phyloP scores from a whole-genome alignment of 306 rosid genomes.

The Cicer pinnatifidum region DNA sequence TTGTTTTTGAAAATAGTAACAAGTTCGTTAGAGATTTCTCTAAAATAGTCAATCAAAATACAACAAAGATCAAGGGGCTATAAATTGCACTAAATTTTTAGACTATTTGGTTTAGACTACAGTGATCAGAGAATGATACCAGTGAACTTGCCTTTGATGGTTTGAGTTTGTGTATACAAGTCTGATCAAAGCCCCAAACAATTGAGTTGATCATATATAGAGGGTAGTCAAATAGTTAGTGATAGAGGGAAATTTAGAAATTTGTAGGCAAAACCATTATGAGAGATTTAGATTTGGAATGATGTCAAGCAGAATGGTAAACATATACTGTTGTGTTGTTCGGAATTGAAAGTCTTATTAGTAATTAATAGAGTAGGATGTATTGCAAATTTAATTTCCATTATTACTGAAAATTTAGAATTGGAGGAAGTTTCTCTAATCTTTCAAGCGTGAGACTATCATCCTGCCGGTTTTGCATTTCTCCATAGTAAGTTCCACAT shows the following conservation, averaged over 20 bases:
- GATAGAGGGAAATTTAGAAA: not conserved
- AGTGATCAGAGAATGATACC: not conserved
- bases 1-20: not conserved
- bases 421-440: constrained; percentile 7
- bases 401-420: not conserved
- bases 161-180: not conserved
- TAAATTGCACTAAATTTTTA: not conserved
- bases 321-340: not conserved
- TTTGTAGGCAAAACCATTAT: not conserved
- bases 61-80: constrained; percentile 8
- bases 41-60: not conserved
- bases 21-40: not conserved
- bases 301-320: not conserved
- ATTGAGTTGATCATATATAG: not conserved
- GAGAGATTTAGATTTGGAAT: not conserved
- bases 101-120: constrained; percentile 25
- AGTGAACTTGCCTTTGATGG: not conserved
- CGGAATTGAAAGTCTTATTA: not conserved
- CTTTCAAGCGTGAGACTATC: not conserved
- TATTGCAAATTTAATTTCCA: not conserved
- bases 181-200: not conserved
- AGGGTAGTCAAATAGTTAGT: not conserved
- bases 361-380: not conserved
- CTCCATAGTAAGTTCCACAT: not conserved
- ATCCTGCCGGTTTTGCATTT: not conserved